A percentile compares a stretch with the other conserved stretches of the same genome.
Evolutionary conservation across 2,329 filamentous ascomycete genomes (phyloP).

Genomic region (Sclerotinia minor): DNA sequence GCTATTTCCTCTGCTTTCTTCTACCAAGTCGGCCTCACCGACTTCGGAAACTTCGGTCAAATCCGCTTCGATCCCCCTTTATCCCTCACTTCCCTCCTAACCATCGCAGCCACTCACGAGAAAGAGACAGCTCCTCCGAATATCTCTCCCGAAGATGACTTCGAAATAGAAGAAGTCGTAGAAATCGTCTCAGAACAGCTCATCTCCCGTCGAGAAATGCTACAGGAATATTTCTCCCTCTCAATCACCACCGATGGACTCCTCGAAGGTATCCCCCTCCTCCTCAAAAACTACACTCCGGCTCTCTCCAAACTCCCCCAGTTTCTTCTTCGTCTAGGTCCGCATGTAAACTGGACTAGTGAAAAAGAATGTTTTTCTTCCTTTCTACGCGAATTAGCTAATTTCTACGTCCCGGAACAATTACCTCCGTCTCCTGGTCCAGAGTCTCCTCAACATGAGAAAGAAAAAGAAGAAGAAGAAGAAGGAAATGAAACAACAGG

Average conservation of each 20-base stretch:
- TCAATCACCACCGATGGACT: constrained; percentile 78
- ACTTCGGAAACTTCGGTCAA: constrained; percentile 91
- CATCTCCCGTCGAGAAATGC: constrained; percentile 77
- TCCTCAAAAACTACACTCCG: constrained; percentile 87
- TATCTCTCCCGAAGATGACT: constrained; percentile 48
- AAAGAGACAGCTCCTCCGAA: constrained; percentile 47
- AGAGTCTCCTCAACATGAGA: constrained; percentile 31
- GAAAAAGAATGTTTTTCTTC: constrained; percentile 84
- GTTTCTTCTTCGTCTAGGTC: constrained; percentile 85
- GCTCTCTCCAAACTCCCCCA: constrained; percentile 81
- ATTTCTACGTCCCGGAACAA: constrained; percentile 87
- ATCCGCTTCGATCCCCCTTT: constrained; percentile 80
- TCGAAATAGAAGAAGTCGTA: constrained; percentile 67
- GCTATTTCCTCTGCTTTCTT: constrained; percentile 85
- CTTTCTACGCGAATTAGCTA: constrained; percentile 82
- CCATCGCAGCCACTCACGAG: constrained; percentile 72
- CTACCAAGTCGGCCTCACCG: constrained; percentile 90
- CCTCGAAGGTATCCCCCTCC: constrained; percentile 74
- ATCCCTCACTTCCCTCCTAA: constrained; percentile 67
- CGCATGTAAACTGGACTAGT: constrained; percentile 80
- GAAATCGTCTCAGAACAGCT: constrained; percentile 66
- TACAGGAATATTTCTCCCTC: constrained; percentile 88
- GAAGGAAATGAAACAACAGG: constrained; percentile 36
- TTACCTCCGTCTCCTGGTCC: constrained; percentile 57
- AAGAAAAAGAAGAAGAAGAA: no score